A percentile compares a stretch with the other conserved stretches of the same genome.
Evolutionary conservation across 2,329 filamentous ascomycete genomes (phyloP).

Genomic region (Aspergillus awamori): DNA sequence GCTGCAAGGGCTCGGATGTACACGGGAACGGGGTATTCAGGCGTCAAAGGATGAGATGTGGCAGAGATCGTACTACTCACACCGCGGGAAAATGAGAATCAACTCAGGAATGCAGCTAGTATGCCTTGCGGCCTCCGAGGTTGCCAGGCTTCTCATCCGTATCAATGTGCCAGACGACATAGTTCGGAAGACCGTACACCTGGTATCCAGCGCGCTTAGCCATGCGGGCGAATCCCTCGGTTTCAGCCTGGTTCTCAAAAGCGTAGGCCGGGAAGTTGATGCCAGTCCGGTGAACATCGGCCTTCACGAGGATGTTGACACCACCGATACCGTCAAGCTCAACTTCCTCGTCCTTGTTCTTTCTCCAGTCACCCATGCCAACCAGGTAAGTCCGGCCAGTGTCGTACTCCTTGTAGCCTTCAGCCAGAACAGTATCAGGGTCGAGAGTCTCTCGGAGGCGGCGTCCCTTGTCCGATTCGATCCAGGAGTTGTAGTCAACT

Average conservation of each 20-base stretch:
- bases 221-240: conserved; percentile 98
- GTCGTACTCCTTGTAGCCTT: conserved; percentile 93
- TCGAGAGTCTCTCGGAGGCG: conserved; percentile 72
- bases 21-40: conserved; percentile 21
- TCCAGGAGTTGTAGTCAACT: conserved; percentile 99
- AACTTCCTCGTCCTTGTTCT: conserved; percentile 89
- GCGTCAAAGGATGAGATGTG: conserved; percentile 9
- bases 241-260: conserved; percentile 98
- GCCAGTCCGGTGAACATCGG: conserved; percentile 91
- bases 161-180: conserved; percentile 98
- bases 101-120: conserved; percentile 28
- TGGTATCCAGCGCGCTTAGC: conserved; percentile 92
- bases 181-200: conserved; percentile 91
- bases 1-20: conserved; percentile 20
- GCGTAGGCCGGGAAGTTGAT: conserved; percentile 97
- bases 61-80: background rate
- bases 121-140: conserved; percentile 44
- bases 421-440: conserved; percentile 82
- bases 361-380: conserved; percentile 85
- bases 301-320: conserved; percentile 97
- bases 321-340: conserved; percentile 94
- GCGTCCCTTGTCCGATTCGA: conserved; percentile 84
- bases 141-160: conserved; percentile 94
- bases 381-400: conserved; percentile 91
- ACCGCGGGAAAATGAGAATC: conserved; percentile 5